Evolutionary conservation across 306 rosid genomes (phyloP).

Genomic region (Mucuna pruriens): DNA sequence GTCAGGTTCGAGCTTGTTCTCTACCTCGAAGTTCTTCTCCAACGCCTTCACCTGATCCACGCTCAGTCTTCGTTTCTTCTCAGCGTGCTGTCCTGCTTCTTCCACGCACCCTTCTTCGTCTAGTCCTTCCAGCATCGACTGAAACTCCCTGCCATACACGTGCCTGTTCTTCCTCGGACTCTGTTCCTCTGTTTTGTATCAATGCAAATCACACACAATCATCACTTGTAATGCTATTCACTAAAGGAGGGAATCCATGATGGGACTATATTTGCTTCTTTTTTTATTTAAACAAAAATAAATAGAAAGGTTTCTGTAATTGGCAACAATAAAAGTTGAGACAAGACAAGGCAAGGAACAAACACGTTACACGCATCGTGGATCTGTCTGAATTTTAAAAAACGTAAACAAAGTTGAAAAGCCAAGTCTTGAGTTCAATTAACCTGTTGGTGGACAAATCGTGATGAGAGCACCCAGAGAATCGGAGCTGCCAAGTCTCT

Average conservation of each 20-base stretch:
- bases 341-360: slow-evolving; percentile 38
- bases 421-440: neutral
- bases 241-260: neutral
- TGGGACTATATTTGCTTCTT: neutral
- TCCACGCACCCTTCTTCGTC: slow-evolving; percentile 87
- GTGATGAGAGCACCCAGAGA: slow-evolving; percentile 74
- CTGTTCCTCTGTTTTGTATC: slow-evolving; percentile 55
- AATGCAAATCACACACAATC: slow-evolving; percentile 33
- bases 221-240: slow-evolving; percentile 29
- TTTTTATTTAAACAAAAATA: neutral
- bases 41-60: slow-evolving; percentile 91
- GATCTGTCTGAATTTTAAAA: slow-evolving; percentile 41
- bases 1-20: slow-evolving; percentile 97
- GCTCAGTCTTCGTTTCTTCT: slow-evolving; percentile 84
- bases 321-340: slow-evolving; percentile 11
- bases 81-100: slow-evolving; percentile 65
- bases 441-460: slow-evolving; percentile 71
- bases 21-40: slow-evolving; percentile 96
- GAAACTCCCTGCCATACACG: slow-evolving; percentile 67
- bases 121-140: slow-evolving; percentile 72
- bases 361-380: neutral
- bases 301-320: neutral
- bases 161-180: slow-evolving; percentile 72
- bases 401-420: neutral
- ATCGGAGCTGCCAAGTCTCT: slow-evolving; percentile 78